Percentiles rank a stretch among this genome's conserved stretches.
These are phyloP conservation scores for Linum lewisii DNA, from an alignment of 345 rosid genomes.

Conservation along the genomic window DNA sequence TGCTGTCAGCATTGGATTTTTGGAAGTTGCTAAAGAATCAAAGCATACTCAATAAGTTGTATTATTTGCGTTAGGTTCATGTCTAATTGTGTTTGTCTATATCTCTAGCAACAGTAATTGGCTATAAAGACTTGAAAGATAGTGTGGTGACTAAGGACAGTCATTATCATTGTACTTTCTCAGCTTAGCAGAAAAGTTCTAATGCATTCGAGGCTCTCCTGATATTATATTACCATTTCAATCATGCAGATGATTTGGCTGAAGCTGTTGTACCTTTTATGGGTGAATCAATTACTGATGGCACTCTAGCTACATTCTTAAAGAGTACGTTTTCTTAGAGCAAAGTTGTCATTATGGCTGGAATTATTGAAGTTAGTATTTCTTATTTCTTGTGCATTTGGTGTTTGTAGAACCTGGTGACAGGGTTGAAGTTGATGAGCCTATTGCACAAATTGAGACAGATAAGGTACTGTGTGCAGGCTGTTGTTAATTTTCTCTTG, in stretches of 20 bases:
- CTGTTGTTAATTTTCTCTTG: neutral
- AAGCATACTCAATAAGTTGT: neutral
- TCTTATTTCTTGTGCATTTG: slow-evolving; percentile 13
- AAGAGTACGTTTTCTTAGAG: slow-evolving; percentile 40
- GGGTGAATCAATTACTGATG: slow-evolving; percentile 89
- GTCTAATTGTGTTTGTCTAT: too few species aligned
- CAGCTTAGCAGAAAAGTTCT: neutral
- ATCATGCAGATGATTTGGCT: slow-evolving; percentile 43
- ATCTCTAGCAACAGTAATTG: too few species aligned
- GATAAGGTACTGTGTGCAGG: slow-evolving; percentile 51
- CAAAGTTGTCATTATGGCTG: neutral
- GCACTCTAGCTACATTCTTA: slow-evolving; percentile 58
- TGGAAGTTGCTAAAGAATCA: neutral
- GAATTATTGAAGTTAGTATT: neutral
- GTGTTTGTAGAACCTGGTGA: slow-evolving; percentile 78
- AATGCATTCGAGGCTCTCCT: neutral
- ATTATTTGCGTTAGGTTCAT: too few species aligned
- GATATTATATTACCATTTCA: neutral
- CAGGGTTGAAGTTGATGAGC: slow-evolving; percentile 71
- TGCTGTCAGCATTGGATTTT: neutral
- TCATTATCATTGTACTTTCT: neutral
- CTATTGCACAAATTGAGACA: slow-evolving; percentile 95
- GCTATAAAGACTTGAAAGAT: too few species aligned
- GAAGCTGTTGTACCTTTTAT: slow-evolving; percentile 78
- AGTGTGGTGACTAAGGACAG: too few species aligned